Base-by-base conservation (phyloP, 225 moss, liverwort and hornwort species). In the Bryum argenteum region DNA sequence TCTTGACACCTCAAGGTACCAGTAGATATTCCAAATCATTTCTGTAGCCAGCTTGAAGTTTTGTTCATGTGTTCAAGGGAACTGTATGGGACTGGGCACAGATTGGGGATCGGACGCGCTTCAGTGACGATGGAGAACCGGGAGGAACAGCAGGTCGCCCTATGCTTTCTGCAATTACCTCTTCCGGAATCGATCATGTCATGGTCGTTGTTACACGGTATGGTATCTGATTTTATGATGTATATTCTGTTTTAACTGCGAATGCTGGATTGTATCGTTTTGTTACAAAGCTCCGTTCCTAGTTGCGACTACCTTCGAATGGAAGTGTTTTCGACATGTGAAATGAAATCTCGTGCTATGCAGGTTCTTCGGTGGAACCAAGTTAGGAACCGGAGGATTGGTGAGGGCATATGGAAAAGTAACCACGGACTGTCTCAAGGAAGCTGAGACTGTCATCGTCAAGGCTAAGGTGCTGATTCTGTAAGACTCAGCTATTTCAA, bases 51-150 rank as follows among this genome's bases (percentile, higher is more conserved):
- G 40, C 54, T 11, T 16, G 38, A 60, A 28, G 65, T 52, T 10
- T 64, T 56, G 33, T 33, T n/a, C n/a, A n/a, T n/a, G n/a, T 24
- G 48, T 67, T 55, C 23, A 44, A 71, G 56, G 40, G 57, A 37
- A 26, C 44, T 77, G 3, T 39, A 59, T 47, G 39, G 28, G 18
- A 60, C 66, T 68, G 57, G 4, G 57, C 44, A 39, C 81, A 89
- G 88, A 83, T 89, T 61, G 81, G 85, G 26, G 85, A 83, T 20
- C 78, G 83, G 22, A 63, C 79, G 40, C 88, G 88, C 55, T 86
- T 79, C 67, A 86, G 88, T 79, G 88, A 89, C 68, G 88, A 89
- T 81, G 88, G 88, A 78, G 88, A 89, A 72, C 88, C 88, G 22
- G 85, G 88, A 76, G 88, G 85, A 20, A 89, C 88, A 53, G 88